Evolutionary conservation across 2,329 filamentous ascomycete genomes (phyloP), one percentile per base, ranked within the genome.

Genomic region (Neofusicoccum ribis): DNA sequence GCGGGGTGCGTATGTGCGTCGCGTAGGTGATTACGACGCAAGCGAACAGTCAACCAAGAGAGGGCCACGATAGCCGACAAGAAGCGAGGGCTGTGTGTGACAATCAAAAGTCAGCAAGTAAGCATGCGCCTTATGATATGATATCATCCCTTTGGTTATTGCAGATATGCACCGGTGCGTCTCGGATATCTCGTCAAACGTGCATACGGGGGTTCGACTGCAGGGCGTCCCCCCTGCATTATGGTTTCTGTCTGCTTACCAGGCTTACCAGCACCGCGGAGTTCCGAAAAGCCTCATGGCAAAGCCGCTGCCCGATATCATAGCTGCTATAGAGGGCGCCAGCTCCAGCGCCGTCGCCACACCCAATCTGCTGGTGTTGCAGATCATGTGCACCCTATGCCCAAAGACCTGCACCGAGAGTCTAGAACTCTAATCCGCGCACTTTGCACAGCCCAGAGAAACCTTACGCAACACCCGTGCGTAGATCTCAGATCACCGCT

Each of bases 401-500:
- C 27, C 27, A 31, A 31, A 31, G 27, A 31, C 27, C 27, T 31
- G 27, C 23, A 31, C 27, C 27, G 27, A 31, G 27, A 31, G 43
- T 49, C 46, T 49, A 56, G 20, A 56, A 39, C 52, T 14, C 7
- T 23, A 59, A 31, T 34, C 54, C 41, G 34, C 41, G 27, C 23
- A 6, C 6, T 4, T 12, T 20, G 37, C 52, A n/a, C 12, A 5
- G 20, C 36, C 52, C 15, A 34, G 20, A 34, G 39, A 20, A 31
- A 50, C 39, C 52, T 58, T 31, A 58, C 52, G 52, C 52, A 50
- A 31, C 23, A 17, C 54, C 17, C 27, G 23, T 34, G 9, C 15
- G 54, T 20, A 46, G 39, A 59, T 59, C 54, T 20, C 27, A 14
- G 54, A 59, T 59, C 54, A 36, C 41, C 54, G 27, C 47, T 9